Base-by-base conservation (phyloP, 345 rosid genomes). In the Balakata baccata region DNA sequence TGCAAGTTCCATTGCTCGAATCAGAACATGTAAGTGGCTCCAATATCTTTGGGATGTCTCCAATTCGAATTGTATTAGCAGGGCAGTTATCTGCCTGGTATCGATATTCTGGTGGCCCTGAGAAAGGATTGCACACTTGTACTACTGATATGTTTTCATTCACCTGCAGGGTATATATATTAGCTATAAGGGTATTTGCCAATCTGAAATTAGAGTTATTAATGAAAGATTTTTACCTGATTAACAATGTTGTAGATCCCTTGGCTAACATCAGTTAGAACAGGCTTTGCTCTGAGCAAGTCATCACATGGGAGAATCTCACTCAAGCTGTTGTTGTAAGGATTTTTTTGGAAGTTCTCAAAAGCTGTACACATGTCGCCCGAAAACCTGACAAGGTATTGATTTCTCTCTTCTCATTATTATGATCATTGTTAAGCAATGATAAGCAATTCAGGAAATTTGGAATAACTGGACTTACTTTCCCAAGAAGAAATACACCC, bases 81-180 rank as follows among this genome's bases (percentile, higher is more conserved):
- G 89, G 87, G 77, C 96, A 90, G 64, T 78, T 66, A 39, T 83
- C 69, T 0, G 83, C 81, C 78, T 73, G 84, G 84, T 84, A 90
- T 38, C 61, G 29, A 63, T 85, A 82, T 0, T 79, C 82, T 0
- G 95, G 95, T 3, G 95, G 90, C 2, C 83, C 86, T 0, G 92
- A 83, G 82, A 90, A 88, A 11, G 92, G 96, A 70, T 88, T 90
- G 89, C 96, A 90, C 10, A 90, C 75, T 76, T 71, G 88, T 11
- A 77, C 65, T 20, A 23, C 18, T 20, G 90, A 81, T 79, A 88
- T 75, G 76, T 88, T 89, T n/a, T 82, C 69, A 52, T 89, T 89
- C 79, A 88, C 89, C 91, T 89, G 77, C 18, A 66, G 20, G 65
- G n/a, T 10, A 16, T n/a, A 17, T 5, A 29, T 17, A 1, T 12